Conservation (phyloP, 768 basidiomycete genomes). For the Rhizopogon rudus region DNA sequence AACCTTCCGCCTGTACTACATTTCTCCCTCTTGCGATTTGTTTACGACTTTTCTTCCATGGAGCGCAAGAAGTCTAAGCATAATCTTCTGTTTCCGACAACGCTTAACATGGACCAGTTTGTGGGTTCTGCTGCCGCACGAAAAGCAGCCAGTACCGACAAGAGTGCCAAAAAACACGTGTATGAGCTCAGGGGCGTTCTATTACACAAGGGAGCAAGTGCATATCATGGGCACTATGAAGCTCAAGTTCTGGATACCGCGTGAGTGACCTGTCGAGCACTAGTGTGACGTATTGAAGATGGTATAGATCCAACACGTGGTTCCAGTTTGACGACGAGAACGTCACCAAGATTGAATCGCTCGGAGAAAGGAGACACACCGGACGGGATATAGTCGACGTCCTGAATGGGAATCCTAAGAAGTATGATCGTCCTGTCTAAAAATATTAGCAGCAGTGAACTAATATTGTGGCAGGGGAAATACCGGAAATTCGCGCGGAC, state of each 20-base stretch:
- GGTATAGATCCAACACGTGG: constrained; percentile 63
- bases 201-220: constrained; percentile 87
- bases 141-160: constrained; percentile 10
- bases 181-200: constrained; percentile 87
- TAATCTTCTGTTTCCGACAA: constrained; percentile 68
- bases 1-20: constrained; percentile 84
- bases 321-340: constrained; percentile 91
- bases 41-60: constrained; percentile 74
- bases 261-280: constrained; percentile 36
- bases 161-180: constrained; percentile 25
- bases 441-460: neutral
- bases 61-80: constrained; percentile 88
- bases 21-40: constrained; percentile 90
- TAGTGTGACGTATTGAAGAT: constrained; percentile 1
- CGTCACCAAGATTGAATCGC: constrained; percentile 58
- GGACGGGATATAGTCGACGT: constrained; percentile 26
- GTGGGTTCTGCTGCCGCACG: constrained; percentile 31
- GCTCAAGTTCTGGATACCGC: constrained; percentile 72
- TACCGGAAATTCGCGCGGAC: constrained; percentile 30
- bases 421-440: constrained; percentile 14
- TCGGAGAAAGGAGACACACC: constrained; percentile 40
- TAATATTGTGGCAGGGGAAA: constrained; percentile 13
- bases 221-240: constrained; percentile 88
- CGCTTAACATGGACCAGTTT: constrained; percentile 69
- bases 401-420: constrained; percentile 21